Evolutionary conservation across 768 basidiomycete species (phyloP), one percentile per base, ranked within the genome.

Genomic region (Nidularia sp.): DNA sequence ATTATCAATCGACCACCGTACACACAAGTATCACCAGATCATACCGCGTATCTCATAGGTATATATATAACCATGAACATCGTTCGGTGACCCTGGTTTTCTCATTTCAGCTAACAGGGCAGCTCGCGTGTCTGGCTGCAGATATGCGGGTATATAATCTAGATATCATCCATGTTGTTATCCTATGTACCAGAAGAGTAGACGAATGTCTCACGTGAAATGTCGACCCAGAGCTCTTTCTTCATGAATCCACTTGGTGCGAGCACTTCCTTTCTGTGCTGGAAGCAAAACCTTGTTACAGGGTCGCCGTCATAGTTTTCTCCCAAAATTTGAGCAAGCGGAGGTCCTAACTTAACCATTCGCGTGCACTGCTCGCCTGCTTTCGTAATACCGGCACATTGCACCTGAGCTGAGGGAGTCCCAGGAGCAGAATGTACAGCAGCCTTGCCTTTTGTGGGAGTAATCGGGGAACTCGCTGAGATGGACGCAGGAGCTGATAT

Each of bases 61-160:
- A 57, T 93, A 93, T 47, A 93, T 92, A 59, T 88, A 91, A 0
- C 91, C 91, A 4, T 78, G 71, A 15, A 74, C 77, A 56, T 93
- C 90, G 6, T 79, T 75, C 2, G 60, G 52, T 3, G 87, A 80
- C 3, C 71, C 72, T 8, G 75, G 61, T 54, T 72, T 77, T 57
- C 76, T 75, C 74, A 77, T 76, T 57, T 77, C 75, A 15, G 70
- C 66, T 42, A 72, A 66, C 43, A 77, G 64, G 1, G 82, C 76
- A 32, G 78, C 71, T 58, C 84, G 82, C 31, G 89, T 88, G 49
- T 83, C 79, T 4, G 62, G 54, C 49, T 78, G 76, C 35, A 92
- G 65, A 62, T 90, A 88, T 25, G 65, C 56, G 6, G 87, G 85
- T 57, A 92, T 85, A 77, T 83, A 90, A 57, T 80, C 89, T 89